These are phyloP conservation scores for Cubamyces lactineus DNA, from an alignment of 768 basidiomycete genomes.

Conservation along the genomic window DNA sequence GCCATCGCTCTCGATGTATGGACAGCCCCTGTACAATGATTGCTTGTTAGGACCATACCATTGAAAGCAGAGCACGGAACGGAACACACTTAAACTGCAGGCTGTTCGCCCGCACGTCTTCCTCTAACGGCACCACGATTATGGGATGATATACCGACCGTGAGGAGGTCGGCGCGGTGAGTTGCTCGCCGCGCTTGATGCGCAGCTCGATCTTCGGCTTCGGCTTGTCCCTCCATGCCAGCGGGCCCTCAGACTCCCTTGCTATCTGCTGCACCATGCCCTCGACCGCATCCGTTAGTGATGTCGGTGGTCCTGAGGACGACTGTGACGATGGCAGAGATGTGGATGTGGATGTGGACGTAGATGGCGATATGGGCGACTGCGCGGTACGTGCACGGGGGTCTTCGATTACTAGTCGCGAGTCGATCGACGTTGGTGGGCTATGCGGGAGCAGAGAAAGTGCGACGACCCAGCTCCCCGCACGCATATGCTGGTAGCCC, in stretches of 20 bases:
- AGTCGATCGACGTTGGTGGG: constrained; percentile 60
- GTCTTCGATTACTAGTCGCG: constrained; percentile 49
- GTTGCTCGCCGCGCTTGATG: constrained; percentile 23
- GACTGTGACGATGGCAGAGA: too few species aligned
- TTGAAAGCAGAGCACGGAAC: too few species aligned
- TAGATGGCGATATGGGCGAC: constrained; percentile 9
- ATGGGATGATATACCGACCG: constrained; percentile 5
- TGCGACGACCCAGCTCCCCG: constrained; percentile 45
- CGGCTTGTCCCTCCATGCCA: constrained; percentile 5
- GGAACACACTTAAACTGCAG: constrained; percentile 18
- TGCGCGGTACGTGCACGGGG: constrained; percentile 25
- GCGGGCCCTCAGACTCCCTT: constrained; percentile 12
- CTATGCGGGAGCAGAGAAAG: constrained; percentile 59
- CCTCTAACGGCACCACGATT: constrained; percentile 39
- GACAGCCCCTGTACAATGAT: too few species aligned
- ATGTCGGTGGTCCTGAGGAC: constrained; percentile 1
- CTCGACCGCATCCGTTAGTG: constrained; percentile 8
- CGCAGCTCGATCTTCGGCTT: constrained; percentile 17
- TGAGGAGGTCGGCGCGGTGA: constrained; percentile 29
- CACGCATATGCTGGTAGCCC: constrained; percentile 1
- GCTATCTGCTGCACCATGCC: constrained; percentile 7
- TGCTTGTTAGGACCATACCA: too few species aligned
- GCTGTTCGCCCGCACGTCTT: constrained; percentile 6
- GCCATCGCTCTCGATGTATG: too few species aligned
- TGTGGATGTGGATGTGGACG: not conserved